Conservation (phyloP, 176 grass and related monocot genomes). For the Saccharum officinarum region DNA sequence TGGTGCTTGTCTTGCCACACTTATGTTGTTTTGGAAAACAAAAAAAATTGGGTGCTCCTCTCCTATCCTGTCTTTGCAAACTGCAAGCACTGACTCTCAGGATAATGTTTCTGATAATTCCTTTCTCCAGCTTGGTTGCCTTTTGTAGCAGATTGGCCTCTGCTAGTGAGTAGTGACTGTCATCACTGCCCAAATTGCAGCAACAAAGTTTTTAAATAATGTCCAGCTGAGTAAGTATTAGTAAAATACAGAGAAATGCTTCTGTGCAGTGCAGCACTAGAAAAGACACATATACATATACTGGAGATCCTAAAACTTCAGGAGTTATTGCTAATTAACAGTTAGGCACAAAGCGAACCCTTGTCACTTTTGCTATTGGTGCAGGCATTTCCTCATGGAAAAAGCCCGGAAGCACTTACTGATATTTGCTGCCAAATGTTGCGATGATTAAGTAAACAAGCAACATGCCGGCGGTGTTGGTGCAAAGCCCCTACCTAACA, state of each 20-base stretch:
- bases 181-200: constrained; percentile 16
- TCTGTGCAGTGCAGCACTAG: background rate
- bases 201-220: background rate
- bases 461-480: constrained; percentile 13
- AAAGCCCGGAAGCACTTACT: constrained; percentile 23
- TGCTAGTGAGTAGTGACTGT: background rate
- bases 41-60: background rate
- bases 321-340: background rate
- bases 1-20: constrained; percentile 23
- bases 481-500: constrained; percentile 29
- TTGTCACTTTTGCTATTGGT: constrained; percentile 22
- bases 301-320: constrained; percentile 11
- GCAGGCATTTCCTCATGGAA: background rate
- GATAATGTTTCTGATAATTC: constrained; percentile 45
- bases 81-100: constrained; percentile 30
- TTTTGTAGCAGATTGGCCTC: constrained; percentile 22
- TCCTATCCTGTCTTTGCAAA: constrained; percentile 29
- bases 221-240: background rate
- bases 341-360: constrained; percentile 29
- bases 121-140: constrained; percentile 16
- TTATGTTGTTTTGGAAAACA: constrained; percentile 25
- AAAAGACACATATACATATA: background rate
- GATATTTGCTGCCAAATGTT: constrained; percentile 14
- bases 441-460: constrained; percentile 12
- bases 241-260: background rate